Percentiles rank a stretch among this genome's conserved stretches.
Evolutionary conservation across 1,284 basidiomycete species (phyloP).

Genomic region (Ceratobasidium sp.): DNA sequence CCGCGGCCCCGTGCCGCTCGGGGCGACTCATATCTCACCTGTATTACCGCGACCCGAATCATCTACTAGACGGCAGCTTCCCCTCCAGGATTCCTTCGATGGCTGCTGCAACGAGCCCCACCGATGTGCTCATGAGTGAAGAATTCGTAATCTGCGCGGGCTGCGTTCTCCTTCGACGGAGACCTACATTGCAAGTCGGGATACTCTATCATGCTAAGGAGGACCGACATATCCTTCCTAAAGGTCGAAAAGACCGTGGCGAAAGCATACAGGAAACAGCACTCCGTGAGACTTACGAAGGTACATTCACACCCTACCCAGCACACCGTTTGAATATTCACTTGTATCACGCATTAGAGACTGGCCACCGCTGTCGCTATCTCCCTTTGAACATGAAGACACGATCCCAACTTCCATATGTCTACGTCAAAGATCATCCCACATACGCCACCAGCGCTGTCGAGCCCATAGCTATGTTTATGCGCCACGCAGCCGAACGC

Average conservation of each 20-base stretch:
- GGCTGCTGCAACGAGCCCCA: constrained; percentile 33
- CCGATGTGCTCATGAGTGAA: constrained; percentile 40
- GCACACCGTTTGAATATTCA: not conserved
- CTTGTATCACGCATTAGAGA: constrained; percentile 55
- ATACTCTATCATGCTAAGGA: constrained; percentile 49
- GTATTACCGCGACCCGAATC: not conserved
- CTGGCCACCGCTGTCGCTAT: constrained; percentile 63
- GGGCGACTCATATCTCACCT: constrained; percentile 31
- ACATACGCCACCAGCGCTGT: constrained; percentile 30
- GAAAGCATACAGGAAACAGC: constrained; percentile 63
- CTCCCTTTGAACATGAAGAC: constrained; percentile 58
- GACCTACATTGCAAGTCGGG: constrained; percentile 47
- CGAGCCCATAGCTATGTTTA: constrained; percentile 41
- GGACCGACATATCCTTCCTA: constrained; percentile 64
- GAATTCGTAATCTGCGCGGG: constrained; percentile 49
- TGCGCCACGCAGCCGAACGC: constrained; percentile 29
- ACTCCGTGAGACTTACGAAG: constrained; percentile 66
- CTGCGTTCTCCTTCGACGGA: constrained; percentile 46
- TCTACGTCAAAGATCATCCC: constrained; percentile 45
- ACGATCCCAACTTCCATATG: constrained; percentile 42
- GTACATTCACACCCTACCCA: not conserved
- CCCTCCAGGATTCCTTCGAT: not conserved
- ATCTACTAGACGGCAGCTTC: not conserved
- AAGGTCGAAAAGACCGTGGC: constrained; percentile 67
- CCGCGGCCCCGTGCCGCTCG: constrained; percentile 43